Conservation (phyloP, 208 protist genomes). For the Naegleria fowleri region DNA sequence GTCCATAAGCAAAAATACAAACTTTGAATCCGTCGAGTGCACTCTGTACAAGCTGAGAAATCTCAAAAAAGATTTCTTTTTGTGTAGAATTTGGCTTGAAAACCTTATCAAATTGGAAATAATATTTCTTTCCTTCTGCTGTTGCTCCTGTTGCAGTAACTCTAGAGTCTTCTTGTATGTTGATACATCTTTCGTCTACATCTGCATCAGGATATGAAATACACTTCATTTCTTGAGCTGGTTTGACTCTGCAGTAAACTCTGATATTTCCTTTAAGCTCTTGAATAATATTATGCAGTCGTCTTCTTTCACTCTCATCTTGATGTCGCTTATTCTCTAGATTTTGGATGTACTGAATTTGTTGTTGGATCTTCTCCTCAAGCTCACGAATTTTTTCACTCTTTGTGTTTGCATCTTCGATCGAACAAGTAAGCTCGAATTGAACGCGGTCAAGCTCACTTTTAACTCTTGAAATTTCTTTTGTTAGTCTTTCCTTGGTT, state of each 20-base stretch:
- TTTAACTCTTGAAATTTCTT: neutral
- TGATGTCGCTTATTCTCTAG: neutral
- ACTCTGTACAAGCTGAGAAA: slow-evolving; percentile 42
- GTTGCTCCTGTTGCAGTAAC: neutral
- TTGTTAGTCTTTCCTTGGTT: neutral
- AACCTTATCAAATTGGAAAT: slow-evolving; percentile 34
- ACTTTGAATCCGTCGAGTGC: slow-evolving; percentile 44
- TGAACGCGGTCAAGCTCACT: neutral
- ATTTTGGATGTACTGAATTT: neutral
- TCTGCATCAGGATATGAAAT: neutral
- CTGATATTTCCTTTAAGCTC: slow-evolving; percentile 51
- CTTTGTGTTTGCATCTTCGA: neutral
- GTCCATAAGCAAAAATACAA: slow-evolving; percentile 47
- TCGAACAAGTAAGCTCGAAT: neutral
- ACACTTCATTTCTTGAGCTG: neutral
- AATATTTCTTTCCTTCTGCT: neutral
- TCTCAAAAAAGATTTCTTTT: slow-evolving; percentile 36
- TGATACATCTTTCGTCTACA: neutral
- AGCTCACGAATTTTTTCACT: neutral
- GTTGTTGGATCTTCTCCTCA: neutral
- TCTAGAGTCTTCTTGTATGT: neutral
- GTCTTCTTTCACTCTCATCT: slow-evolving; percentile 8
- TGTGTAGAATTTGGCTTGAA: slow-evolving; percentile 27
- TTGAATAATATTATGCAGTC: slow-evolving; percentile 43
- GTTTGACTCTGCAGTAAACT: slow-evolving; percentile 44